Evolutionary conservation across 2,329 filamentous ascomycete genomes (phyloP).

Genomic region (Aspergillus sp.): DNA sequence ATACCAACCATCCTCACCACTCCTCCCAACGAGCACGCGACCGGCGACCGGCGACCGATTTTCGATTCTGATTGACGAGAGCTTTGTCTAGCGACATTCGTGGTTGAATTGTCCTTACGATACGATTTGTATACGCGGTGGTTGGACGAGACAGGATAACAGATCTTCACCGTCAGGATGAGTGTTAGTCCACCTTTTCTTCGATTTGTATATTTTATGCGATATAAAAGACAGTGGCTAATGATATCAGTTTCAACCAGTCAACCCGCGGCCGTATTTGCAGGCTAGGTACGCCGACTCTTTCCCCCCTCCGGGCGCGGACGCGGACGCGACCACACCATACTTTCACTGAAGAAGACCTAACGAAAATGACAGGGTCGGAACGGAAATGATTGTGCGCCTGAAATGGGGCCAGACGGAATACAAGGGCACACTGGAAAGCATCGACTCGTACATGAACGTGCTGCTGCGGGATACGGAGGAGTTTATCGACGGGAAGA

Average conservation of each 20-base stretch:
- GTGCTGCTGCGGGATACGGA: slow-evolving; percentile 85
- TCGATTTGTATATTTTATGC: slow-evolving; percentile 18
- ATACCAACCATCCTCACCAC: slow-evolving; percentile 11
- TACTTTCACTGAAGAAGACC: background rate
- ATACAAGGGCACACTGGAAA: slow-evolving; percentile 89
- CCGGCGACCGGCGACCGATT: slow-evolving; percentile 8
- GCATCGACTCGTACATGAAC: slow-evolving; percentile 98
- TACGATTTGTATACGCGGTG: too few relatives aligned
- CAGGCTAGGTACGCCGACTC: slow-evolving; percentile 68
- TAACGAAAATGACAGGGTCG: slow-evolving; percentile 53
- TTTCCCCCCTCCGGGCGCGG: background rate
- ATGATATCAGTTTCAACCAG: slow-evolving; percentile 64
- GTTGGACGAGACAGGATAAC: background rate
- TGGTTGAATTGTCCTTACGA: too few relatives aligned
- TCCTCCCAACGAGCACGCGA: slow-evolving; percentile 1
- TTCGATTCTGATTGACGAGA: too few relatives aligned
- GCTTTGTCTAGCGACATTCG: too few relatives aligned
- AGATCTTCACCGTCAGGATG: background rate
- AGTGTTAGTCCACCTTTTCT: background rate
- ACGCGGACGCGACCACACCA: background rate
- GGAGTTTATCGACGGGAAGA: slow-evolving; percentile 85
- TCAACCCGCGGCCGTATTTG: slow-evolving; percentile 96
- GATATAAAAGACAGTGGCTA: too few relatives aligned
- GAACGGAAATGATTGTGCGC: slow-evolving; percentile 82
- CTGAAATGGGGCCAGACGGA: slow-evolving; percentile 98